A percentile compares a stretch with the other conserved stretches of the same genome.
Conservation (phyloP, 2,329 filamentous ascomycete genomes). For the Trichoderma polysporum region DNA sequence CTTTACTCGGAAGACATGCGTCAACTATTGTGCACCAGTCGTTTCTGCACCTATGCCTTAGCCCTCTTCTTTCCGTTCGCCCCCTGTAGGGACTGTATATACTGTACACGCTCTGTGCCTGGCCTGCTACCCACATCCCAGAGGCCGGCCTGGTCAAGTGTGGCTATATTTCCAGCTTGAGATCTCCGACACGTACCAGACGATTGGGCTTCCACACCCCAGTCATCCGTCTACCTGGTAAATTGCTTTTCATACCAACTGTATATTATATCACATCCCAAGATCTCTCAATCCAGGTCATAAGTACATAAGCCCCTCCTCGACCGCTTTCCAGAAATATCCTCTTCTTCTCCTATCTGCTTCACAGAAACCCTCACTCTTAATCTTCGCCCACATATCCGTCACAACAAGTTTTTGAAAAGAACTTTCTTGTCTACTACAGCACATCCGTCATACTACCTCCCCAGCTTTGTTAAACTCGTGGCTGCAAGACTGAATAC, state of each 20-base stretch:
- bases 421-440: background rate
- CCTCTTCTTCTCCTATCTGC: background rate
- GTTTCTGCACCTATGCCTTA: background rate
- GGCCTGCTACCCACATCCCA: conserved; percentile 11
- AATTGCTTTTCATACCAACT: conserved; percentile 3
- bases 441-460: background rate
- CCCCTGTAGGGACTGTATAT: background rate
- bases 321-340: conserved; percentile 22
- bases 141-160: conserved; percentile 22
- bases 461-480: background rate
- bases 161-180: conserved; percentile 25
- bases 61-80: background rate
- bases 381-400: background rate
- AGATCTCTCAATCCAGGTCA: conserved; percentile 27
- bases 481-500: background rate
- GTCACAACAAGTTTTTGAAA: background rate
- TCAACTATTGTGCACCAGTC: background rate
- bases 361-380: background rate
- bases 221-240: conserved; percentile 29
- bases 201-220: conserved; percentile 35
- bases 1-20: background rate
- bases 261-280: conserved; percentile 19
- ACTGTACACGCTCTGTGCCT: background rate
- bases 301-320: conserved; percentile 28
- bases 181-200: conserved; percentile 32